These are phyloP conservation scores for Colletotrichum salicis DNA, from an alignment of 2,329 filamentous ascomycete genomes.

Conservation along the genomic window DNA sequence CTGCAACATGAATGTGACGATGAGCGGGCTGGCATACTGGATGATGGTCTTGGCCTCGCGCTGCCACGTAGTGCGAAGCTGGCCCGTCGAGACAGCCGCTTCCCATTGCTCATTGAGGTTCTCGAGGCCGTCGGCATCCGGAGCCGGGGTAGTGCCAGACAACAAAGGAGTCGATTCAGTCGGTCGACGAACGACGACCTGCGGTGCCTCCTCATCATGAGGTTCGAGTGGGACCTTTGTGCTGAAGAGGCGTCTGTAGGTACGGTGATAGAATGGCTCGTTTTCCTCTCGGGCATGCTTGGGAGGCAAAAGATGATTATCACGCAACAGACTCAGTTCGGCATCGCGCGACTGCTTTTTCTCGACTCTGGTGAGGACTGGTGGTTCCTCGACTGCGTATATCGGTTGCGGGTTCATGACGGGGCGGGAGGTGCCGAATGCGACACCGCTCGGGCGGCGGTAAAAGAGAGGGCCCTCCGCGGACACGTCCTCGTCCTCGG, in stretches of 20 bases:
- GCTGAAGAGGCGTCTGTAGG: slow-evolving; percentile 65
- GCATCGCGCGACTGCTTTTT: slow-evolving; percentile 66
- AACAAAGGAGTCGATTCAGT: slow-evolving; percentile 56
- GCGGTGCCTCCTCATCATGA: slow-evolving; percentile 52
- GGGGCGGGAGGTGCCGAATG: slow-evolving; percentile 76
- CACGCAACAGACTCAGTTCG: slow-evolving; percentile 69
- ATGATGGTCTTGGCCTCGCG: slow-evolving; percentile 85
- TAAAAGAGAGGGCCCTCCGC: slow-evolving; percentile 67
- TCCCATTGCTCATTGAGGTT: slow-evolving; percentile 82
- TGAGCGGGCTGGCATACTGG: slow-evolving; percentile 76
- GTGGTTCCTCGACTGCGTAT: slow-evolving; percentile 48
- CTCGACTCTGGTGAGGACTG: slow-evolving; percentile 64
- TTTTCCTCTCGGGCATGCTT: slow-evolving; percentile 58
- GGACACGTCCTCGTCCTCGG: slow-evolving; percentile 46
- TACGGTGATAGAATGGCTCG: slow-evolving; percentile 47
- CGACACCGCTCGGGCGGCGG: slow-evolving; percentile 80
- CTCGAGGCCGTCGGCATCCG: slow-evolving; percentile 51
- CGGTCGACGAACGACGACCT: slow-evolving; percentile 46
- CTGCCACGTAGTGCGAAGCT: slow-evolving; percentile 90
- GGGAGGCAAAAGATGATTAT: slow-evolving; percentile 73
- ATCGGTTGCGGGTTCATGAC: slow-evolving; percentile 69
- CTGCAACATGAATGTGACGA: slow-evolving; percentile 81
- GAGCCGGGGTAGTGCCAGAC: slow-evolving; percentile 6
- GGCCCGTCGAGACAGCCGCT: slow-evolving; percentile 81
- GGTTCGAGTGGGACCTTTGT: slow-evolving; percentile 58